Conservation (phyloP, 176 grass and related monocot genomes). For the Poa pratensis region DNA sequence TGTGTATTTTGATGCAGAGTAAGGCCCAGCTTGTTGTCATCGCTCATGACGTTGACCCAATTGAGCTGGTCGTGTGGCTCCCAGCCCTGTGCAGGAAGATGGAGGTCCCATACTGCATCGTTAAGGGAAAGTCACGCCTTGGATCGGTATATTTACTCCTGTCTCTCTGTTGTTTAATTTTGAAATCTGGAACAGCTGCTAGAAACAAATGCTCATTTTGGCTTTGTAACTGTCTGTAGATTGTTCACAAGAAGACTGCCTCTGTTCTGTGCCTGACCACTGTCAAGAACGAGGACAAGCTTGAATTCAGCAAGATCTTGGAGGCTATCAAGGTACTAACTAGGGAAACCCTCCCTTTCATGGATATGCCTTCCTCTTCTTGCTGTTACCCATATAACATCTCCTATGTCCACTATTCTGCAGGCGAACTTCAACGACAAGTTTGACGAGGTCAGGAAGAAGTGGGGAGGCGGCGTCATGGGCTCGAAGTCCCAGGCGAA, state of each 20-base stretch:
- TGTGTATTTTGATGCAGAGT: conserved; percentile 37
- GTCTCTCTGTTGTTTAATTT: not conserved
- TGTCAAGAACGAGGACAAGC: too few relatives aligned
- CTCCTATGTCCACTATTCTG: not conserved
- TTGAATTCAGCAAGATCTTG: conserved; percentile 67
- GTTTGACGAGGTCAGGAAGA: too few relatives aligned
- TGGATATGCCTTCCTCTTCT: not conserved
- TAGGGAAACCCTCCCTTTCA: not conserved
- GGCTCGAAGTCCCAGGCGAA: too few relatives aligned
- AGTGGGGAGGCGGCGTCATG: too few relatives aligned
- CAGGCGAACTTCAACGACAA: too few relatives aligned
- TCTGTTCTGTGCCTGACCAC: too few relatives aligned
- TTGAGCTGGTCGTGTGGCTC: too few relatives aligned
- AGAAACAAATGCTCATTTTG: not conserved
- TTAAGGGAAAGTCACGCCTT: too few relatives aligned
- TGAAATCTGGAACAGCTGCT: not conserved
- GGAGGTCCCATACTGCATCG: too few relatives aligned
- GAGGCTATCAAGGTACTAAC: conserved; percentile 66
- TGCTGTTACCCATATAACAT: not conserved
- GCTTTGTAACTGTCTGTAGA: conserved; percentile 19
- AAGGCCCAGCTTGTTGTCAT: conserved; percentile 78
- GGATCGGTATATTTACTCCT: conserved; percentile 27
- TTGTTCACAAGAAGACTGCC: conserved; percentile 76
- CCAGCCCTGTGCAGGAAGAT: too few relatives aligned
- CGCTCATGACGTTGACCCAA: conserved; percentile 36